Conservation (phyloP, 2,329 filamentous ascomycete genomes). For the Ceratocystiopsis brevicomis region DNA sequence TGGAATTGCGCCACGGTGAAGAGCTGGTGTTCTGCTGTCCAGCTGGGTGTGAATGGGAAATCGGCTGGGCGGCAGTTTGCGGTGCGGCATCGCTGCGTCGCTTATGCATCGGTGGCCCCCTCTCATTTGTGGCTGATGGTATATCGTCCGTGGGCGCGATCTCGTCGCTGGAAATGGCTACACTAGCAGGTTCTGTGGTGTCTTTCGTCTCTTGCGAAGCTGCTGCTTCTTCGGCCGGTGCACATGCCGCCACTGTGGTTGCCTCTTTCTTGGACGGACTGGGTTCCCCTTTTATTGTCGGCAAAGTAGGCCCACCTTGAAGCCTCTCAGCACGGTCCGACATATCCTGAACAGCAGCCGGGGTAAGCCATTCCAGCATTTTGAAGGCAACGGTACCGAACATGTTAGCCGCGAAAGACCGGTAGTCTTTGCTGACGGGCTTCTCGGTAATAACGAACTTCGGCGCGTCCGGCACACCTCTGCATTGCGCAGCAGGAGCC, state of each 20-base stretch:
- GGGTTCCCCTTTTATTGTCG: not conserved
- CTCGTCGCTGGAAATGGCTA: no score
- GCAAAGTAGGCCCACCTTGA: conserved; percentile 11
- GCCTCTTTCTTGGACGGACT: no score
- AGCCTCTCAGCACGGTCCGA: conserved; percentile 19
- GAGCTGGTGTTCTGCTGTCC: not conserved
- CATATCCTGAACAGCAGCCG: conserved; percentile 32
- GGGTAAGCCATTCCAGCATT: conserved; percentile 53
- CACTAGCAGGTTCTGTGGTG: no score
- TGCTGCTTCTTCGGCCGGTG: no score
- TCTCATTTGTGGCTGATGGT: no score
- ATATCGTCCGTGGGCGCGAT: no score
- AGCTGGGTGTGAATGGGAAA: no score
- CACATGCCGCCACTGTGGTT: no score
- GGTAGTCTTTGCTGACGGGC: conserved; percentile 32
- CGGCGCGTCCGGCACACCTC: not conserved
- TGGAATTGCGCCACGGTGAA: conserved; percentile 15
- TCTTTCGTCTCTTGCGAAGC: no score
- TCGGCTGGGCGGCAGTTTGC: no score
- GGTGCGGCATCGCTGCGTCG: no score
- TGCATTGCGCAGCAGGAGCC: not conserved
- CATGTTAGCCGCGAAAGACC: conserved; percentile 42
- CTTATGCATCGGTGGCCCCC: no score
- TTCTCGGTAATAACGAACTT: conserved; percentile 26
- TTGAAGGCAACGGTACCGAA: conserved; percentile 49